Base-by-base conservation (phyloP, 345 rosid genomes). In the Acer yangbiense region DNA sequence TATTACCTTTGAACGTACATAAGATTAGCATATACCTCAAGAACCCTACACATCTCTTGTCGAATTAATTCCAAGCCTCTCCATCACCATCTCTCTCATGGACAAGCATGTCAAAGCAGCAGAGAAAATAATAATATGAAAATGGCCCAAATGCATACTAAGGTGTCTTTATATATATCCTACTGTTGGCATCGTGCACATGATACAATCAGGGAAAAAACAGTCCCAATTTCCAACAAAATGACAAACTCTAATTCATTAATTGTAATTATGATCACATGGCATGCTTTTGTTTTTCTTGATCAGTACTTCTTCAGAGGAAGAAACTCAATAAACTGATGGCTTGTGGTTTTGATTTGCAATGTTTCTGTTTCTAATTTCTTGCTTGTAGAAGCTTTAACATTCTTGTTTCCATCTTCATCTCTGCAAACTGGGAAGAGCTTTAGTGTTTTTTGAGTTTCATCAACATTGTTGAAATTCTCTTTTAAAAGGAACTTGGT, bases 241-340 rank as follows among this genome's bases (percentile, higher is more conserved):
- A 83, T 78, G 79, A 85, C 83, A 81, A 87, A 75, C 73, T 43
- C 65, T 63, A 66, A 68, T 82, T 58, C 73, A 68, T 78, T 29
- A 35, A 35, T 35, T 35, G 3, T 35, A 48, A 18, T 21, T 50
- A 50, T 50, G 48, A 69, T 81, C 91, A 86, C 91, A 87, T 87
- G 91, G 82, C 50, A 16, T 35, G 72, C 73, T 25, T 55, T 50
- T 35, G 5, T 10, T 13, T 50, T 50, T 13, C 14, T 13, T 50
- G 14, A 70, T 63, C 82, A 89, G 72, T 80, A 25, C 27, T 25
- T 87, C 83, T 84, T 89, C 79, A 84, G 82, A 66, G 94, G 92
- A 71, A 91, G 86, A 81, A 89, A 91, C 88, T 91, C 91, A 70
- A 89, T 81, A 69, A 72, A 88, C 80, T 86, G 39, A 35, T 35